Conservation (phyloP, 768 basidiomycete genomes). For the Hypsizygus marmoreus region DNA sequence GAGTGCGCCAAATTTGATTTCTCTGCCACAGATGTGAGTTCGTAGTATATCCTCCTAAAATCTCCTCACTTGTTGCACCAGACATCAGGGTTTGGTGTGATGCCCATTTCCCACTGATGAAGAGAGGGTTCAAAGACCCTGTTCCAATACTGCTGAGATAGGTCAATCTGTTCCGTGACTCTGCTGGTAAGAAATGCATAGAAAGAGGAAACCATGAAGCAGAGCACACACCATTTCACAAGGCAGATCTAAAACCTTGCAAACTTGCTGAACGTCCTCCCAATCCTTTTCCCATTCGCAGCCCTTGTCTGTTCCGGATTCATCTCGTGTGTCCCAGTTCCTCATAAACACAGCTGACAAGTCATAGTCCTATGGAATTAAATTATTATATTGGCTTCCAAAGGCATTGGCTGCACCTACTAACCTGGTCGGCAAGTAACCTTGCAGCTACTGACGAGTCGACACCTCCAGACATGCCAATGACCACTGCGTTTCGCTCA, state of each 20-base stretch:
- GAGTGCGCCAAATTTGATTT: conserved; percentile 90
- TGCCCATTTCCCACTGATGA: conserved; percentile 71
- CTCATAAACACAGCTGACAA: conserved; percentile 93
- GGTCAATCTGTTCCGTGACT: conserved; percentile 60
- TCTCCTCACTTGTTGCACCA: conserved; percentile 79
- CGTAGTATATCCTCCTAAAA: no score
- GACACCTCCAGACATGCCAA: conserved; percentile 95
- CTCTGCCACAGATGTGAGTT: no score
- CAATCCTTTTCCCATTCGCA: conserved; percentile 98
- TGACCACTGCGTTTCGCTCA: conserved; percentile 58
- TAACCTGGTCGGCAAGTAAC: conserved; percentile 68
- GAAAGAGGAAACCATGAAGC: neutral
- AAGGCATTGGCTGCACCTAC: conserved; percentile 10
- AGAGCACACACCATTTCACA: conserved; percentile 60
- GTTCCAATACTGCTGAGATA: conserved; percentile 90
- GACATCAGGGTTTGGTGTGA: conserved; percentile 92
- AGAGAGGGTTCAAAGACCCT: conserved; percentile 89
- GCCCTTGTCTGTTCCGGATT: conserved; percentile 73
- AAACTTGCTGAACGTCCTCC: conserved; percentile 86
- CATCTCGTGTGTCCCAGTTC: conserved; percentile 91
- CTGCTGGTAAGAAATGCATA: conserved; percentile 7
- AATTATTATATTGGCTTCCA: neutral
- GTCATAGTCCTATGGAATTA: conserved; percentile 62
- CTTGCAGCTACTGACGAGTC: conserved; percentile 91
- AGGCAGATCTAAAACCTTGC: conserved; percentile 71